Conservation (phyloP, 345 rosid species). For the Gossypium bickii region DNA sequence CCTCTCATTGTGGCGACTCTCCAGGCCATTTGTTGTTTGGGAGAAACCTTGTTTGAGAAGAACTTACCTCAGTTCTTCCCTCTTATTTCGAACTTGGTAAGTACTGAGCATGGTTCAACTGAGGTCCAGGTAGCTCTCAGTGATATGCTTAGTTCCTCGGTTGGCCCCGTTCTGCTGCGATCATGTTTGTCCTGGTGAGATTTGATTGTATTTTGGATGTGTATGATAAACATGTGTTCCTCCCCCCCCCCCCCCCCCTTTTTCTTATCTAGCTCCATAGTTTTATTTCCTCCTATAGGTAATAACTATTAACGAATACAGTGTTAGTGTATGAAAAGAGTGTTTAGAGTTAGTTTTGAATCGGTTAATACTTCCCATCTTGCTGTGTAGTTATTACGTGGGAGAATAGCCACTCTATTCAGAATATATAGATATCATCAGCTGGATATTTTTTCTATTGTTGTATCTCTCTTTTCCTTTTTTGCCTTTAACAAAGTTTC, state of each 20-base stretch:
- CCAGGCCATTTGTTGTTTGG: slow-evolving; percentile 76
- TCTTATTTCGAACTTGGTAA: slow-evolving; percentile 65
- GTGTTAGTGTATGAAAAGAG: slow-evolving; percentile 36
- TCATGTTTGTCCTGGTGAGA: slow-evolving; percentile 47
- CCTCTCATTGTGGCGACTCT: slow-evolving; percentile 63
- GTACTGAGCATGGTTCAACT: slow-evolving; percentile 89
- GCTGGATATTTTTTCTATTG: slow-evolving; percentile 18
- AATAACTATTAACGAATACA: slow-evolving; percentile 24
- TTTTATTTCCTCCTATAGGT: slow-evolving; percentile 1
- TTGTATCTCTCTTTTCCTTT: background rate
- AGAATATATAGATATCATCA: slow-evolving; percentile 19
- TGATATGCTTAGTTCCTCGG: slow-evolving; percentile 75
- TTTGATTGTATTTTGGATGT: slow-evolving; percentile 24
- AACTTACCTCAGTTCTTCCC: slow-evolving; percentile 69
- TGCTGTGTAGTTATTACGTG: slow-evolving; percentile 15
- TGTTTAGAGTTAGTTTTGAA: slow-evolving; percentile 24
- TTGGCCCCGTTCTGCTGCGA: slow-evolving; percentile 74
- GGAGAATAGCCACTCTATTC: slow-evolving; percentile 11
- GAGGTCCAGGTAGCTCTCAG: slow-evolving; percentile 92
- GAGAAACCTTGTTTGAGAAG: slow-evolving; percentile 68
- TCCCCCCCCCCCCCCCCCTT: background rate
- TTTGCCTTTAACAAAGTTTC: background rate
- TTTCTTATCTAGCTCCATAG: background rate
- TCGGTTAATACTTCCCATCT: slow-evolving; percentile 18
- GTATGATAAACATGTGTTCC: slow-evolving; percentile 24